phyloP scores from a whole-genome alignment of 139 green algal genomes.

The Chlorella sorokiniana region DNA sequence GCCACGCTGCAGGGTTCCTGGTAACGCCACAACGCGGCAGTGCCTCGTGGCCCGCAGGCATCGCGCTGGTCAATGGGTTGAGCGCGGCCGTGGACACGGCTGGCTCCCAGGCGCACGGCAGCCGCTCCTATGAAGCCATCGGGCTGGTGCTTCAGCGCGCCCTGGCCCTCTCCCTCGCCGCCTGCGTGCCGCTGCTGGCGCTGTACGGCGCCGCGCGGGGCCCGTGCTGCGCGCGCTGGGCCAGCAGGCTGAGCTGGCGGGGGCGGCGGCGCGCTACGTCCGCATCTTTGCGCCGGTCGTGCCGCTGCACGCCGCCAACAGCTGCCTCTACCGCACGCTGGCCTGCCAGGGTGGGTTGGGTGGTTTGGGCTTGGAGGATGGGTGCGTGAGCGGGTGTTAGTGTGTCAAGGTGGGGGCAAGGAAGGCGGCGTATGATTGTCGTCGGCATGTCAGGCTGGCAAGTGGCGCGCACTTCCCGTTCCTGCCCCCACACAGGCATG shows the following conservation, averaged over 20 bases:
- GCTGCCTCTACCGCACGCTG: slow-evolving; percentile 24
- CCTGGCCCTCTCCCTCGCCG: background rate
- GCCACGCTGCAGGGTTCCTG: background rate
- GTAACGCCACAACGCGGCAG: background rate
- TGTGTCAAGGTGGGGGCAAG: too few relatives aligned
- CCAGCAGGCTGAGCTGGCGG: slow-evolving; percentile 10
- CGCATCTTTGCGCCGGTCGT: background rate
- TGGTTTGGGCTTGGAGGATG: background rate
- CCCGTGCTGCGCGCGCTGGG: slow-evolving; percentile 25
- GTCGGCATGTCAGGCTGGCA: too few relatives aligned
- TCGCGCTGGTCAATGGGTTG: slow-evolving; percentile 16
- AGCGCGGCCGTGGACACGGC: slow-evolving; percentile 17
- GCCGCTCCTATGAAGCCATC: background rate
- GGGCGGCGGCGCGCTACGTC: slow-evolving; percentile 22
- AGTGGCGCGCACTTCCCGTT: too few relatives aligned
- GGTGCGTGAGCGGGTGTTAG: background rate
- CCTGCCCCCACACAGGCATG: too few relatives aligned
- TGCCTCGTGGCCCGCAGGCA: background rate
- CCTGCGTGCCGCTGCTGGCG: slow-evolving; percentile 23
- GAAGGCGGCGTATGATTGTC: too few relatives aligned
- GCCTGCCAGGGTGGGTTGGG: slow-evolving; percentile 9
- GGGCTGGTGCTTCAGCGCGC: slow-evolving; percentile 30
- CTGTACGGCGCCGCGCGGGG: slow-evolving; percentile 1
- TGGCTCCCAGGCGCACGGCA: slow-evolving; percentile 12
- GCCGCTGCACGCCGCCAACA: slow-evolving; percentile 8